Evolutionary conservation across 2,329 filamentous ascomycete genomes (phyloP).

Genomic region (Colletotrichum abscissum): DNA sequence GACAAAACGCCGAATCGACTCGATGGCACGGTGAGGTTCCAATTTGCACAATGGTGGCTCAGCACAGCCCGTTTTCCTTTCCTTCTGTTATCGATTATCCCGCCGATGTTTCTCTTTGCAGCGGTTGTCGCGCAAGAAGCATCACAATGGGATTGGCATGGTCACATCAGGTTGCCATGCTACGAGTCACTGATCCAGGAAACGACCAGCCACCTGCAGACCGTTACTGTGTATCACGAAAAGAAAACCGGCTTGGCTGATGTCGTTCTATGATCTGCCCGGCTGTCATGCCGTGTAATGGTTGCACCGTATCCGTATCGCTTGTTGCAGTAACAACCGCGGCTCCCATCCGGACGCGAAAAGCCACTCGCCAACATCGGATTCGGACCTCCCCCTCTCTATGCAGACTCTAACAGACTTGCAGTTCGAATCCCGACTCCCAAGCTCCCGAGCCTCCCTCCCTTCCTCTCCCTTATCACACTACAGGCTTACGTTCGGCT

Average conservation of each 20-base stretch:
- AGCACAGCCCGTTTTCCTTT: not conserved
- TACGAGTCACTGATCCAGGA: not conserved
- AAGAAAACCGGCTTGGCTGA: not conserved
- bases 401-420: not conserved
- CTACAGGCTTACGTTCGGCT: constrained; percentile 25
- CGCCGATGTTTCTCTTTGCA: not conserved
- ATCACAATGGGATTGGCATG: not conserved
- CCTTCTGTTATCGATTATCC: not conserved
- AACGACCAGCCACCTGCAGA: not conserved
- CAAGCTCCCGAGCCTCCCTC: not conserved
- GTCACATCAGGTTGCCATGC: not conserved
- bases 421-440: not conserved
- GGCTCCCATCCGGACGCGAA: not conserved
- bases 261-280: not conserved
- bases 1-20: constrained; percentile 9
- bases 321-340: not conserved
- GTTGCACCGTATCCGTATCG: constrained; percentile 8
- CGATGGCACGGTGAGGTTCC: not conserved
- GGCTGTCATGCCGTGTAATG: not conserved
- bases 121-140: not conserved
- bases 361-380: not conserved
- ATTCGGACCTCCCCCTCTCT: not conserved
- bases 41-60: not conserved
- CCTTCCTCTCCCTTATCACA: constrained; percentile 10
- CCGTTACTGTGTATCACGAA: not conserved